Evolutionary conservation across 192 early-diverging fungal species (phyloP), one percentile per base, ranked within the genome.

Genomic region (Coemansia asiatica): DNA sequence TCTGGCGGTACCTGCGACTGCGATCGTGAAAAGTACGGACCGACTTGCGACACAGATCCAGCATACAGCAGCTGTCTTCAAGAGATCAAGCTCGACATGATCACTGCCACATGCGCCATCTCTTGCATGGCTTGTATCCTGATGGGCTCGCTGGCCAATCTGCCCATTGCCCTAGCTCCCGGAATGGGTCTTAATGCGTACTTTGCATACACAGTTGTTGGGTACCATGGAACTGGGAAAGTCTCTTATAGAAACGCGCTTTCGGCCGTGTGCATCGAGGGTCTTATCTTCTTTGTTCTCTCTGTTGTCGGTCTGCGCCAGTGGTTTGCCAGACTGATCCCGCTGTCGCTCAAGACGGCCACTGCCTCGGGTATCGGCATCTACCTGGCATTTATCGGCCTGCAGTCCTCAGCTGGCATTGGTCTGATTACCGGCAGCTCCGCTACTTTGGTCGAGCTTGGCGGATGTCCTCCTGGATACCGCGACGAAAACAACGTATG

Each of bases 151-250:
- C 72, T 89, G 19, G 88, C 92, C 6, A 92, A 94, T 61, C 74
- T 91, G 66, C 92, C 92, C 1, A 74, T 94, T 64, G 90, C 88
- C 18, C 69, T 94, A 74, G 92, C 92, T 12, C 92, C 92, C 19
- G 91, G 91, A 65, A 87, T 94, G 87, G 92, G 92, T 9, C 75
- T 92, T 21, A 92, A 90, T 57, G 90, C 91, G 25, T 94, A 91
- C 68, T 92, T 93, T 69, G 87, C 91, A 8, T 93, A 91, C 68
- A 91, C 88, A 0, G 91, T 94, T 10, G 91, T 94, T 18, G 91
- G 90, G 9, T 91, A 86, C 76, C 90, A 87, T 58, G 91, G 91
- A 2, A 84, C 84, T n/a, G 90, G 89, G 38, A 91, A 88, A 57
- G 84, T 91, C n/a, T 69, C 84, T 19, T 90, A 89, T 63, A 59